Percentiles rank a stretch among this genome's conserved stretches.
phyloP scores from a whole-genome alignment of 768 basidiomycete genomes.

The Agaricus sinodeliciosus region DNA sequence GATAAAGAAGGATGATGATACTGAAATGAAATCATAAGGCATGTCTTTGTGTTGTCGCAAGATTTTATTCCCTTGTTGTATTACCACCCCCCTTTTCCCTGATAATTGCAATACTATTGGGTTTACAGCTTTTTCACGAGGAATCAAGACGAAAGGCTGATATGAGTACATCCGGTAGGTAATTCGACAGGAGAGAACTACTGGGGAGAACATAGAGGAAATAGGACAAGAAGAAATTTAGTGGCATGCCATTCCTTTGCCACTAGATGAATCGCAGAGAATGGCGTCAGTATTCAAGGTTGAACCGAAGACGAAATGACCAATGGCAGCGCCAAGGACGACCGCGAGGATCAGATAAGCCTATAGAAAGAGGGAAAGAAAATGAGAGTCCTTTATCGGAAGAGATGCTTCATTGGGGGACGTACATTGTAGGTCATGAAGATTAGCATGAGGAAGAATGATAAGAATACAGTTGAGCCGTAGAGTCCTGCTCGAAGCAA shows the following conservation, averaged over 20 bases:
- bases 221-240: slow-evolving; percentile 23
- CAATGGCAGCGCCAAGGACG: slow-evolving; percentile 74
- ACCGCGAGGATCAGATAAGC: slow-evolving; percentile 83
- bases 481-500: slow-evolving; percentile 63
- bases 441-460: slow-evolving; percentile 90
- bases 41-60: background rate
- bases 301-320: slow-evolving; percentile 72
- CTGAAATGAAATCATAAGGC: slow-evolving; percentile 64
- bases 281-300: slow-evolving; percentile 59
- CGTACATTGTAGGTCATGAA: slow-evolving; percentile 96
- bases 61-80: slow-evolving; percentile 15
- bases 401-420: slow-evolving; percentile 4
- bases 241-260: slow-evolving; percentile 78
- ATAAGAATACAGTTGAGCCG: slow-evolving; percentile 68
- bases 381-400: slow-evolving; percentile 1
- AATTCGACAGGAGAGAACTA: background rate
- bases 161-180: too few relatives aligned
- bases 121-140: too few relatives aligned
- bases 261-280: slow-evolving; percentile 32
- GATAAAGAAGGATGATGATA: slow-evolving; percentile 82
- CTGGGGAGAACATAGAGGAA: background rate
- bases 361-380: slow-evolving; percentile 27
- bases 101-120: slow-evolving; percentile 45
- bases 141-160: background rate
- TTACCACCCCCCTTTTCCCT: slow-evolving; percentile 38